These are phyloP conservation scores for Yamadazyma triangularis DNA, from an alignment of 1,139 yeast species.

Conservation along the genomic window DNA sequence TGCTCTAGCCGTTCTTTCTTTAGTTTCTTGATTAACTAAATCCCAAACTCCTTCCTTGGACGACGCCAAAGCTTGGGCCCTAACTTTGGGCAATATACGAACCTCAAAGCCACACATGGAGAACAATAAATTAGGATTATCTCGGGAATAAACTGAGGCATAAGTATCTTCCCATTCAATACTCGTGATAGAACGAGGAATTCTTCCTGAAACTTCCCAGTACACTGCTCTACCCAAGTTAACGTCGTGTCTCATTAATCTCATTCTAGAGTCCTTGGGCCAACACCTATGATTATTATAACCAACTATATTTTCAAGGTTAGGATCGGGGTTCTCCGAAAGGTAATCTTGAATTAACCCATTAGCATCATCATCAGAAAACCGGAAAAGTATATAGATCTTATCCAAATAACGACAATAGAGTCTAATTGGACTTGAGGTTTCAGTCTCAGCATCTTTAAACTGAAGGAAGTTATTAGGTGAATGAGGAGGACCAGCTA, in stretches of 20 bases:
- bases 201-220: constrained; percentile 81
- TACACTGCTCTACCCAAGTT: constrained; percentile 87
- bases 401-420: constrained; percentile 84
- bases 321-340: constrained; percentile 88
- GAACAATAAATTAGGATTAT: constrained; percentile 83
- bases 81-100: constrained; percentile 71
- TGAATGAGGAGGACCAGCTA: constrained; percentile 71
- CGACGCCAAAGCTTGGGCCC: constrained; percentile 46
- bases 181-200: constrained; percentile 71
- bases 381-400: constrained; percentile 74
- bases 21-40: constrained; percentile 62
- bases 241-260: constrained; percentile 86
- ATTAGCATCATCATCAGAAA: constrained; percentile 66
- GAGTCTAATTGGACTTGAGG: constrained; percentile 65
- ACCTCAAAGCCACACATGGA: constrained; percentile 96
- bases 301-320: constrained; percentile 80
- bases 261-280: constrained; percentile 93
- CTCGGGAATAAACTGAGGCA: constrained; percentile 85
- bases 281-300: constrained; percentile 89
- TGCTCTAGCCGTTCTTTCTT: constrained; percentile 89
- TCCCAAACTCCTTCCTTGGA: constrained; percentile 90
- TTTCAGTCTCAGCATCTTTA: constrained; percentile 53
- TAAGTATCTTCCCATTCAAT: constrained; percentile 79
- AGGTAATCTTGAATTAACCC: constrained; percentile 73
- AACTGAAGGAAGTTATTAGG: constrained; percentile 82